Base-by-base conservation (phyloP, 768 basidiomycete species). In the Tricholoma terreum region DNA sequence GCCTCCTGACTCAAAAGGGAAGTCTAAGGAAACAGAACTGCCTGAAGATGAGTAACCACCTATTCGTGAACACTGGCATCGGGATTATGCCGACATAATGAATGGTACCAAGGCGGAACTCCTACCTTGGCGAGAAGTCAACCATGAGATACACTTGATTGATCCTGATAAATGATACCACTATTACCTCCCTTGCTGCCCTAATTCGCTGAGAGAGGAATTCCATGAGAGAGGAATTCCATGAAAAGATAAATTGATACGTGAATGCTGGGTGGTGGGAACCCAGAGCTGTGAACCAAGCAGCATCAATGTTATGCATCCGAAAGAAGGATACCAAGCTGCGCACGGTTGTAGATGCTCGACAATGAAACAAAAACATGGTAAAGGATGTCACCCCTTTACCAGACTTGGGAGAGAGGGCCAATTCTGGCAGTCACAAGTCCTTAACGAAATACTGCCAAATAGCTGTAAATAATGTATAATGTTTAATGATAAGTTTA, bases 351-450 rank as follows among this genome's bases (percentile, higher is more conserved):
- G 50, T 79, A 0, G 75, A 78, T 52, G 62, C 57, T 3, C 52
- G 73, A 6, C 65, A 75, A 45, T 57, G 70, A 0, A 80, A 80
- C 56, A 67, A 73, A 2, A 80, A 81, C 57, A 80, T 73, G 0
- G 21, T 71, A 0, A 71, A 75, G 51, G 73, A 75, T 48, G 65
- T 75, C 0, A 76, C 76, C 0, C 77, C 77, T 0, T 65, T 78
- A 19, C 77, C 77, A 0, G 75, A 80, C n/a, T n/a, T n/a, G n/a
- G n/a, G n/a, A n/a, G n/a, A n/a, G n/a, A n/a, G n/a, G n/a, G n/a
- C n/a, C n/a, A n/a, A n/a, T n/a, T n/a, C n/a, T n/a, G n/a, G n/a
- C n/a, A n/a, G n/a, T n/a, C n/a, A n/a, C n/a, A n/a, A n/a, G n/a
- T n/a, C n/a, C n/a, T n/a, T n/a, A n/a, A n/a, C n/a, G n/a, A n/a